These are phyloP conservation scores for Aspergillus tubingensis DNA, from an alignment of 2,329 filamentous ascomycete genomes.

Conservation along the genomic window DNA sequence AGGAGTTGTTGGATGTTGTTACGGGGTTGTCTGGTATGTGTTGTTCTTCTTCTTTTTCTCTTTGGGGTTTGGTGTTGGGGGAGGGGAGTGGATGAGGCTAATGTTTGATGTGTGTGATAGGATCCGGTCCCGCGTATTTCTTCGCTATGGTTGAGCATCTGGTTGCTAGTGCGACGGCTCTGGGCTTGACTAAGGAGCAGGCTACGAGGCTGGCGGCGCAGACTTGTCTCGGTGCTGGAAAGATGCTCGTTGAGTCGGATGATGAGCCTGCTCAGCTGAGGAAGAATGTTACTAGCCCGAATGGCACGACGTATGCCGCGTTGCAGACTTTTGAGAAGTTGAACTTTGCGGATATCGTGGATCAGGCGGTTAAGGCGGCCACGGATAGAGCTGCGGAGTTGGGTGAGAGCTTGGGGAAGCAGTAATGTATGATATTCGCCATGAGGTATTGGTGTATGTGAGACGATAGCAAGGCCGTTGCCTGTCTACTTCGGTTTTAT, in stretches of 20 bases:
- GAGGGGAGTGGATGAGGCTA: neutral
- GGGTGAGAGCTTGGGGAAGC: slow-evolving; percentile 27
- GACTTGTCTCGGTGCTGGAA: slow-evolving; percentile 39
- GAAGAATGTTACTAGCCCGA: slow-evolving; percentile 40
- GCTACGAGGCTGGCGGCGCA: slow-evolving; percentile 36
- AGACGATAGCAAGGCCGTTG: no score
- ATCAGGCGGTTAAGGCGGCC: slow-evolving; percentile 37
- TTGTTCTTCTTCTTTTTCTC: no score
- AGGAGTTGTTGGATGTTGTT: slow-evolving; percentile 39
- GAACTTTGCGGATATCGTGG: slow-evolving; percentile 32
- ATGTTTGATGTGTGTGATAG: slow-evolving; percentile 14
- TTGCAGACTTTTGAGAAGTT: slow-evolving; percentile 34
- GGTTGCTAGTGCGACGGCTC: slow-evolving; percentile 33
- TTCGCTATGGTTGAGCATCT: slow-evolving; percentile 42
- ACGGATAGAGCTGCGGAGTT: slow-evolving; percentile 35
- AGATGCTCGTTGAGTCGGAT: slow-evolving; percentile 35
- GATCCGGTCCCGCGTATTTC: slow-evolving; percentile 41
- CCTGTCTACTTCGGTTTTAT: no score
- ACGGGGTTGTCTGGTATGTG: slow-evolving; percentile 37
- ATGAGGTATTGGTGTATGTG: no score
- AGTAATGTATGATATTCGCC: neutral
- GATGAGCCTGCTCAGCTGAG: slow-evolving; percentile 35
- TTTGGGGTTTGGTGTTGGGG: no score
- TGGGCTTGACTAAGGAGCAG: slow-evolving; percentile 36
- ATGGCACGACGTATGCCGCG: slow-evolving; percentile 38